Evolutionary conservation across 805 yeast genomes (phyloP), one percentile per base, ranked within the genome.

Genomic region (Starmerella stigmatis): DNA sequence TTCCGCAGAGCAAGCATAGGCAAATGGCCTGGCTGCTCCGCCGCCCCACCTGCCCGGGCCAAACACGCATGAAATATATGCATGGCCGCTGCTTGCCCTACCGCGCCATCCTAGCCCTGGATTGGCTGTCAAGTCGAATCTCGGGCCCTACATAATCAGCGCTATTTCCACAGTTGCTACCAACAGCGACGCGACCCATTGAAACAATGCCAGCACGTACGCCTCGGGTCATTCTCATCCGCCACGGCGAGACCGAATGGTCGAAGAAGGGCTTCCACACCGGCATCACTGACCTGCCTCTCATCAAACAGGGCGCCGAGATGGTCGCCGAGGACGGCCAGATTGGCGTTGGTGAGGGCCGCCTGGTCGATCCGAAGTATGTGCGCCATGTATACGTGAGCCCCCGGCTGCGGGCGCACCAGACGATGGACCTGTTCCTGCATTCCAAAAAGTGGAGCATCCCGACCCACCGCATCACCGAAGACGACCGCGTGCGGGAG

Each of bases 261-360:
- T 88, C 96, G 37, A 79, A 82, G 58, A 73, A 86, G 2, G 97
- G 97, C 21, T 94, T 85, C 61, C 81, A 84, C 65, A 89, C 97
- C 4, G 85, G 96, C 2, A 53, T 69, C 34, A 89, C 97, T 1
- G 96, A 89, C 56, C 60, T 89, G 15, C 77, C 78, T 9, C 72
- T 89, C 58, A 85, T 96, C 1, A 71, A 68, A 2, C 79, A 75
- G 55, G 97, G 96, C 41, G 83, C 76, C 12, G 67, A 68, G 29
- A 92, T 86, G 59, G 84, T 86, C 76, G 64, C 66, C 37, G 74
- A 74, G 27, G 82, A 94, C 19, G 95, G 95, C 6, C 63, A 71
- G 50, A 71, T 74, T 16, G 65, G 86, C 52, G 79, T 88, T 56
- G 81, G 83, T 3, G 49, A 63, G 15, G 67, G 71, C 41, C 69